phyloP scores from a whole-genome alignment of 78 protist genomes.

The Guillardia theta region DNA sequence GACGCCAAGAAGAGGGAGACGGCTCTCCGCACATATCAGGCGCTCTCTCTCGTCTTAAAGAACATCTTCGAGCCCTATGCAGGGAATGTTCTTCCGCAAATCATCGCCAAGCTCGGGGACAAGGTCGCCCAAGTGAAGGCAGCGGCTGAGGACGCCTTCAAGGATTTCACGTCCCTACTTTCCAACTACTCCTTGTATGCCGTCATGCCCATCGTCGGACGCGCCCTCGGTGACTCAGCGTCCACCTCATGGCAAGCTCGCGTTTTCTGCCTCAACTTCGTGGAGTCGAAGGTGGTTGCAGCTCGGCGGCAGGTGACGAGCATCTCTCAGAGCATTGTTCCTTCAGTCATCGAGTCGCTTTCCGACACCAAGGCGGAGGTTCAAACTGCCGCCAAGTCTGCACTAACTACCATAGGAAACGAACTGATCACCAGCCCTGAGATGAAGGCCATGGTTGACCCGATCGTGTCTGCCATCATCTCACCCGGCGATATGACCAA shows the following conservation, averaged over 20 bases:
- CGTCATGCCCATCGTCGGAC: not conserved
- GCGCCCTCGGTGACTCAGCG: not conserved
- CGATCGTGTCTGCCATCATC: not conserved
- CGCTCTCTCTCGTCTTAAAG: not conserved
- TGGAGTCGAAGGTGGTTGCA: too few relatives aligned
- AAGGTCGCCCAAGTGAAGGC: not conserved
- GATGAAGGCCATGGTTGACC: not conserved
- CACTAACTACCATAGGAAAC: not conserved
- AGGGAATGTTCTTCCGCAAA: not conserved
- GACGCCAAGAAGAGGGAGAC: not conserved
- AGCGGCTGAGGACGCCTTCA: not conserved
- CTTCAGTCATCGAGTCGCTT: not conserved
- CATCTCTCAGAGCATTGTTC: too few relatives aligned
- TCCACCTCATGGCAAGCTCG: too few relatives aligned
- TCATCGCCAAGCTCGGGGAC: not conserved
- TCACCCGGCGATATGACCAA: not conserved
- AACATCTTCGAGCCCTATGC: not conserved
- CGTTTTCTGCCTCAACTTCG: too few relatives aligned
- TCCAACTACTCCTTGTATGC: not conserved
- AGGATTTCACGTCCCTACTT: not conserved
- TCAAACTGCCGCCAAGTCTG: not conserved
- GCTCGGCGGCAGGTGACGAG: too few relatives aligned
- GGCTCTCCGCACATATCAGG: not conserved
- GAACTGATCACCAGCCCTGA: not conserved
- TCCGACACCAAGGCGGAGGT: slow-evolving; percentile 1